Percentiles rank a stretch among this genome's conserved stretches.
phyloP scores from a whole-genome alignment of 2,329 filamentous ascomycete species.

The Aspergillus alliaceus region DNA sequence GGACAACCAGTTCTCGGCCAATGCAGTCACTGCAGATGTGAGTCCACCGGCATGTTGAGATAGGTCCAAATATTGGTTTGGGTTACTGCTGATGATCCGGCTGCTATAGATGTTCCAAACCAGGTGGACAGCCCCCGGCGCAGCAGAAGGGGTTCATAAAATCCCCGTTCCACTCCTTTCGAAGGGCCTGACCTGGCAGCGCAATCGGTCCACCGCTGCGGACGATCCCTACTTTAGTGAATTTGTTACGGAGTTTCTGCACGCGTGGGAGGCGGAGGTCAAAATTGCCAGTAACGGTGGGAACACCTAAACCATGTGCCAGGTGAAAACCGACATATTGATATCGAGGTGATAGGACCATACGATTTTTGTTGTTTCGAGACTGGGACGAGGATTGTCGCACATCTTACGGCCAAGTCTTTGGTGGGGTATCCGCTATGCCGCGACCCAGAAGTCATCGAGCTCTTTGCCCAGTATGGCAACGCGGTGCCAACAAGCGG shows the following conservation, averaged over 20 bases:
- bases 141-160: background rate
- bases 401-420: background rate
- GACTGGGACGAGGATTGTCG: background rate
- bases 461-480: background rate
- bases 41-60: background rate
- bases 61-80: too few species aligned
- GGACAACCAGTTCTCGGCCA: background rate
- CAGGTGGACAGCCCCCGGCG: background rate
- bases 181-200: background rate
- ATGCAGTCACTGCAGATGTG: background rate
- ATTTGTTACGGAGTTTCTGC: background rate
- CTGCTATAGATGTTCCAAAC: background rate
- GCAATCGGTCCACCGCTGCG: background rate
- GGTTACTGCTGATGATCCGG: too few species aligned
- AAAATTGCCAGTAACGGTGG: background rate
- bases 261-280: background rate
- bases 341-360: too few species aligned
- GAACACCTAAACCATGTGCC: too few species aligned
- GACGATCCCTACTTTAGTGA: background rate
- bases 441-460: background rate
- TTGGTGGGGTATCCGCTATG: background rate
- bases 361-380: background rate
- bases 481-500: background rate
- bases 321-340: too few species aligned
- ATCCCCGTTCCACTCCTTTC: background rate